Evolutionary conservation across 106 monocot species (phyloP).

Genomic region (Ottelia alismoides): DNA sequence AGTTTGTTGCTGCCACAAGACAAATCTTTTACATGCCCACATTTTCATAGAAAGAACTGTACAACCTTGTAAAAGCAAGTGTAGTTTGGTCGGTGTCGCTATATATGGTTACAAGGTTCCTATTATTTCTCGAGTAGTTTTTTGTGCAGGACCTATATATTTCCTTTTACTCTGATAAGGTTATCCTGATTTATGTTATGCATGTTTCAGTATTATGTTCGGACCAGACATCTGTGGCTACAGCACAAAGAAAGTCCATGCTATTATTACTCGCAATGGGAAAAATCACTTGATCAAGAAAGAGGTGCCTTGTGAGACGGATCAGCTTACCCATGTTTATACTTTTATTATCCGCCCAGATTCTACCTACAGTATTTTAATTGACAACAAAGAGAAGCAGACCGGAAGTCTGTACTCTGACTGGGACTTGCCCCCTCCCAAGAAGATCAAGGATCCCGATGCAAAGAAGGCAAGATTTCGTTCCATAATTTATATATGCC

Average conservation of each 20-base stretch:
- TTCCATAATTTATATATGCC: no score
- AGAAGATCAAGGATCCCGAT: constrained; percentile 58
- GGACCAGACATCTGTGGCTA: constrained; percentile 68
- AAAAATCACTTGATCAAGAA: constrained; percentile 59
- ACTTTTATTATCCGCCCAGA: constrained; percentile 51
- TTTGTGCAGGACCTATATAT: not conserved
- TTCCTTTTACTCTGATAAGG: not conserved
- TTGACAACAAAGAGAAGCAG: constrained; percentile 56
- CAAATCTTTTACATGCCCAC: no score
- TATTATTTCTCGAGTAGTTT: no score
- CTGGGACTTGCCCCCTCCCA: constrained; percentile 59
- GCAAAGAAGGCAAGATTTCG: constrained; percentile 37
- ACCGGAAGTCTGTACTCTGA: constrained; percentile 45
- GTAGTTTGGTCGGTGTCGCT: no score
- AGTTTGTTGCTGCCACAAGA: no score
- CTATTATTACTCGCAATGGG: constrained; percentile 43
- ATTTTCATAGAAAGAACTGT: no score
- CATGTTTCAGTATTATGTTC: constrained; percentile 46
- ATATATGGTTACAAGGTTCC: no score
- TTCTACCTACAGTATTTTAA: constrained; percentile 40
- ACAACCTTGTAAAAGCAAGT: no score
- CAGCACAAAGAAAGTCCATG: constrained; percentile 50
- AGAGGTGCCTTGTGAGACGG: constrained; percentile 52
- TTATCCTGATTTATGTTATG: not conserved
- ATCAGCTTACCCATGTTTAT: constrained; percentile 53